phyloP scores from a whole-genome alignment of 345 rosid genomes.

The Populus simonii region DNA sequence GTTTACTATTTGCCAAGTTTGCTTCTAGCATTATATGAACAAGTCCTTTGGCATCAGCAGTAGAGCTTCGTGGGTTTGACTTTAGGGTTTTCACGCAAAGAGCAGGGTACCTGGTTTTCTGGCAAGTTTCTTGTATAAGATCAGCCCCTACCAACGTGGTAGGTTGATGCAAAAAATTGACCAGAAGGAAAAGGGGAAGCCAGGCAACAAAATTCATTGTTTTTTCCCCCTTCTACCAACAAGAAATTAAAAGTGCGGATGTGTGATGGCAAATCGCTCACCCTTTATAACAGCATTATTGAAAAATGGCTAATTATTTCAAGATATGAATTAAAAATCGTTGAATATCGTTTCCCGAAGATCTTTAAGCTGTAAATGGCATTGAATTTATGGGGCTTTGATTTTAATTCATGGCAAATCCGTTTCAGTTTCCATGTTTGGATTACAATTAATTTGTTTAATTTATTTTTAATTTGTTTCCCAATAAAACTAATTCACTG shows the following conservation, averaged over 20 bases:
- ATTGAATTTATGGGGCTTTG: no score
- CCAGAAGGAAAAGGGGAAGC: not conserved
- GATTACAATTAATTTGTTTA: not conserved
- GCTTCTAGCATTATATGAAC: not conserved
- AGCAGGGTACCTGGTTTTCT: not conserved
- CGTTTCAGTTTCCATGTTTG: not conserved
- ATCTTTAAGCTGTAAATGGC: no score
- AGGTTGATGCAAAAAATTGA: not conserved
- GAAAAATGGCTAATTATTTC: no score
- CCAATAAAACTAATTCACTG: no score
- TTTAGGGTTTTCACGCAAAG: not conserved
- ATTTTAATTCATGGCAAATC: no score
- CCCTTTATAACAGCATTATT: no score
- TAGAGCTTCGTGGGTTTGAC: not conserved
- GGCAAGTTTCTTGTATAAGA: slow-evolving; percentile 1
- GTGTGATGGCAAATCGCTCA: no score
- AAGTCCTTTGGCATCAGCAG: not conserved
- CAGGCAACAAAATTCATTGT: not conserved
- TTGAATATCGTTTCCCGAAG: no score
- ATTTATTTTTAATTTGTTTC: no score
- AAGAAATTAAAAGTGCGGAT: not conserved
- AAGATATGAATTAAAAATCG: no score
- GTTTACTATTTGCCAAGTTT: not conserved
- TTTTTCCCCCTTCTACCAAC: not conserved
- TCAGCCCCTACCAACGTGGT: not conserved